These are phyloP conservation scores for Alternaria solani DNA, from an alignment of 2,329 filamentous ascomycete genomes.

Conservation along the genomic window DNA sequence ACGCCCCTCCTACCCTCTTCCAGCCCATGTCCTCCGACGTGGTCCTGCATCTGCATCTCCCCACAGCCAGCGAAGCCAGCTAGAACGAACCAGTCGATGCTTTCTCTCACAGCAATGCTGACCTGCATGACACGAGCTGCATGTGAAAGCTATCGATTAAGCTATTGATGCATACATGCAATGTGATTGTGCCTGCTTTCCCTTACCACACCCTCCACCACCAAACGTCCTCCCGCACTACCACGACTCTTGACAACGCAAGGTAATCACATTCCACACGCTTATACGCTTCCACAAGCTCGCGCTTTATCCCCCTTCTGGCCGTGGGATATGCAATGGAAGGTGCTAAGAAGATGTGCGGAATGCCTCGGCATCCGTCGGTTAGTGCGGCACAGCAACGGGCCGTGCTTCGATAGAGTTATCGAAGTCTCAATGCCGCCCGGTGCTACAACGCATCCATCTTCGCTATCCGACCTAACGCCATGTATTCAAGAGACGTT, in stretches of 20 bases:
- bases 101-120: not conserved
- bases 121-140: slow-evolving; percentile 4
- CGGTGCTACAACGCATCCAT: not conserved
- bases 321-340: slow-evolving; percentile 37
- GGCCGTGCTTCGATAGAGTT: slow-evolving; percentile 5
- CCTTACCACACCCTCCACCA: slow-evolving; percentile 1
- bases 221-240: not conserved
- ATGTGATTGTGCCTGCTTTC: slow-evolving; percentile 19
- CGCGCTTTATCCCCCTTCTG: not conserved
- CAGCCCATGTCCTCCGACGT: slow-evolving; percentile 14
- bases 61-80: not conserved
- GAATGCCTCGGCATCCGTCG: slow-evolving; percentile 31
- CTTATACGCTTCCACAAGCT: not conserved
- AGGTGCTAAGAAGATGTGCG: slow-evolving; percentile 27
- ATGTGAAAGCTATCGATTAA: slow-evolving; percentile 17
- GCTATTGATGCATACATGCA: slow-evolving; percentile 17
- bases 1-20: not conserved
- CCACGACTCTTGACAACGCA: not conserved
- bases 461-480: not conserved
- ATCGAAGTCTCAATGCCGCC: not conserved
- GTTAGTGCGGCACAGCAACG: slow-evolving; percentile 15
- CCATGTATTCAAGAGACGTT: not conserved
- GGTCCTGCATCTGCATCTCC: not conserved
- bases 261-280: not conserved
- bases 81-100: slow-evolving; percentile 7